Base-by-base conservation (phyloP, 129 eudicot genomes). In the Chrysanthemum lavandulifolium region DNA sequence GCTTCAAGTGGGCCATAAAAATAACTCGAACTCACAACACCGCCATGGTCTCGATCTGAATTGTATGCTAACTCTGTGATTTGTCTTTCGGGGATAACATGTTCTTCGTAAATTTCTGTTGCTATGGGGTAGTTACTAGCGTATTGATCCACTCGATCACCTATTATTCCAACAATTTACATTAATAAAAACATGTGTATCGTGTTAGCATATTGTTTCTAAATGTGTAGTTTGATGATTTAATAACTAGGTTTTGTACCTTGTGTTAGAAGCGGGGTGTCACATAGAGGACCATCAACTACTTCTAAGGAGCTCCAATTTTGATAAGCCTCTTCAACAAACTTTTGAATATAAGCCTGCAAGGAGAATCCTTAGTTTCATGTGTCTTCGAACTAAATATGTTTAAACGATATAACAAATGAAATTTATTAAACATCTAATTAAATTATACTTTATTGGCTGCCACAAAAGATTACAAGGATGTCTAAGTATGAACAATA, bases 301-400 rank as follows among this genome's bases (percentile, higher is more conserved):
- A 83, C 82, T 74, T 86, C 87, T 50, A 86, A 84, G 40, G 87
- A 73, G 51, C 62, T 77, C 96, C 96, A 89, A 48, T 75, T 84
- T 65, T 59, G 77, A 80, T 79, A 86, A 21, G 96, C 96, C 58
- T 67, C 79, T 49, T 23, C 81, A 21, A 84, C 80, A 56, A 89
- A 66, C 36, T 76, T 86, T 23, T 82, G 81, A 21, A 86, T 65
- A 69, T 74, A 70, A 1, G 71, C 75, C 96, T 86, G 84, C 49
- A 67, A 69, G 21, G 5, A 13, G 5, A 47, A 25, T 15, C 13
- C 10, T 13, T 50, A 65, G 71, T 64, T 63, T 29, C 13, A 43
- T 18, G 9, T 0, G 13, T 33, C 43, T 63, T 63, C 13, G 6
- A 8, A 31, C 5, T 9, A 55, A 54, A 19, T 10, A 59, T 21